phyloP scores from a whole-genome alignment of 176 grass and related monocot genomes.

The Miscanthus lutarioriparius region DNA sequence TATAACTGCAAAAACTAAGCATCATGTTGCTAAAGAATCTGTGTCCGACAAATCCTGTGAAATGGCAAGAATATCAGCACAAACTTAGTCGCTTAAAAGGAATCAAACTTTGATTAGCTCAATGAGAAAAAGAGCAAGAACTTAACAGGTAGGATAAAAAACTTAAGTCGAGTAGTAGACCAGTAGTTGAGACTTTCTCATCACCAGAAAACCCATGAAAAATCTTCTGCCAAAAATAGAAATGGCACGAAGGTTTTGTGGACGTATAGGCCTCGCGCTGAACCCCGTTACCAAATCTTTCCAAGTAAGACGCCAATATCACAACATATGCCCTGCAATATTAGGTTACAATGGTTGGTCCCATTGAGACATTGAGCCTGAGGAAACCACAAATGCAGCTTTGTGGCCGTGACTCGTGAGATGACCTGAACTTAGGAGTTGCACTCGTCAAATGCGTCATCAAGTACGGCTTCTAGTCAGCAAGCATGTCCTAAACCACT shows the following conservation, averaged over 20 bases:
- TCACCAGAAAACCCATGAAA: no score
- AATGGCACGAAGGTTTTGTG: no score
- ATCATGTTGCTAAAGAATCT: neutral
- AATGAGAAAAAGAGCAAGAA: neutral
- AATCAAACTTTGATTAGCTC: neutral
- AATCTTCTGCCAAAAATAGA: no score
- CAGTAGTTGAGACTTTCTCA: no score
- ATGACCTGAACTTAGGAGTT: no score
- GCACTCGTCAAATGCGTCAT: no score
- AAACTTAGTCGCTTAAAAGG: neutral
- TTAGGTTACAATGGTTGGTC: neutral
- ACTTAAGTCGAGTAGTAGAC: neutral
- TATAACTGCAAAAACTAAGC: neutral
- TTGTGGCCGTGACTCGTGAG: neutral
- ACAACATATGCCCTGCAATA: neutral
- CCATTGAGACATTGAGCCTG: neutral
- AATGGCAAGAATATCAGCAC: neutral
- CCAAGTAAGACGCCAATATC: neutral
- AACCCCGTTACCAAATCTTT: no score
- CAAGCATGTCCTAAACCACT: neutral
- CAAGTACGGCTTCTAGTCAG: no score
- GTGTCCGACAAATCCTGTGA: neutral
- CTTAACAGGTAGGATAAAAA: neutral
- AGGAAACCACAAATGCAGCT: neutral
- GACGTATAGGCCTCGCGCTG: no score